Conservation (phyloP, 805 yeast species). For the Hanseniaspora mollemarum region DNA sequence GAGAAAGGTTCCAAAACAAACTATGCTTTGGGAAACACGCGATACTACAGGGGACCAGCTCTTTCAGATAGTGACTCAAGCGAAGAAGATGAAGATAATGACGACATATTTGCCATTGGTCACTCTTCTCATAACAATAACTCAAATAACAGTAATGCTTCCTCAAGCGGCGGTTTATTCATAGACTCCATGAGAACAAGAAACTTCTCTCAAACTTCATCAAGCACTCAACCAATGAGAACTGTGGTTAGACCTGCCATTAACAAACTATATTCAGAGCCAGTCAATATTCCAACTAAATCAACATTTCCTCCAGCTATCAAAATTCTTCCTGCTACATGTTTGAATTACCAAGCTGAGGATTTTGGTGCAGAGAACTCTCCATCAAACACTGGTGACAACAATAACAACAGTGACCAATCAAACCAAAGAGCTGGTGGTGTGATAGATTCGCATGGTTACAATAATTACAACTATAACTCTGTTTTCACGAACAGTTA, state of each 20-base stretch:
- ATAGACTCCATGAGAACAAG: conserved; percentile 31
- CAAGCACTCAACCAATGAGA: conserved; percentile 14
- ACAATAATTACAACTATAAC: conserved; percentile 52
- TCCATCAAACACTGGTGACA: not conserved
- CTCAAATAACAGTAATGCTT: not conserved
- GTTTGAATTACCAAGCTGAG: conserved; percentile 64
- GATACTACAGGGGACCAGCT: conserved; percentile 15
- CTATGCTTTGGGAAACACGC: conserved; percentile 15
- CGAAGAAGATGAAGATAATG: conserved; percentile 26
- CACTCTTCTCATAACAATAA: not conserved
- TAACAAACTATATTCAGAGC: conserved; percentile 13
- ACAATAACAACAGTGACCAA: not conserved
- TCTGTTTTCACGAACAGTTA: conserved; percentile 49
- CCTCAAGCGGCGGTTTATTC: conserved; percentile 52
- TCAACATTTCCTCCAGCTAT: conserved; percentile 41
- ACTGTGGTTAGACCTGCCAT: conserved; percentile 10
- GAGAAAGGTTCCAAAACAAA: conserved; percentile 13
- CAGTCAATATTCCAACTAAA: not conserved
- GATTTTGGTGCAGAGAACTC: conserved; percentile 27
- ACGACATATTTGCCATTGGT: conserved; percentile 15
- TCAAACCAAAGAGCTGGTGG: conserved; percentile 23
- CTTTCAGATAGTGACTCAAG: conserved; percentile 20
- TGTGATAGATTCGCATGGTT: conserved; percentile 55
- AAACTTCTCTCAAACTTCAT: conserved; percentile 5
- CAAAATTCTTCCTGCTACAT: conserved; percentile 74